Percentiles rank a stretch among this genome's conserved stretches.
Evolutionary conservation across 1,284 basidiomycete genomes (phyloP).

Genomic region (Sphagnurus paluster): DNA sequence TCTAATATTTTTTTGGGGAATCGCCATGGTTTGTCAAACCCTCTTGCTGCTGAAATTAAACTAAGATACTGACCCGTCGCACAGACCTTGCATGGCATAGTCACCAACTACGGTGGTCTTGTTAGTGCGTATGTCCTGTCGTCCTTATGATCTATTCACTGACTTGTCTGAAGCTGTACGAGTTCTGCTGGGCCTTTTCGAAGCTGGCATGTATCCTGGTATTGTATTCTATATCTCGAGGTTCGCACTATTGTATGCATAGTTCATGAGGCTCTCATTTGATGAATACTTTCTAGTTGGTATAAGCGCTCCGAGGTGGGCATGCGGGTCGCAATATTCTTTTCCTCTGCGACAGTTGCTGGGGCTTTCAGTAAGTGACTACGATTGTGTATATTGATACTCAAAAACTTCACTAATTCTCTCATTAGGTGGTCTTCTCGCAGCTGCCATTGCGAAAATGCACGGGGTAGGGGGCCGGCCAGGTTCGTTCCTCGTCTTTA

Average conservation of each 20-base stretch:
- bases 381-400: neutral
- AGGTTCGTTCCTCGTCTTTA: constrained; percentile 26
- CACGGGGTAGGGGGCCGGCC: constrained; percentile 62
- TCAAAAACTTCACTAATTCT: neutral
- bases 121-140: constrained; percentile 35
- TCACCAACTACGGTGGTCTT: constrained; percentile 50
- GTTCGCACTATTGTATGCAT: too few species aligned
- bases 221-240: constrained; percentile 58
- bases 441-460: constrained; percentile 70
- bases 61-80: constrained; percentile 3
- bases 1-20: constrained; percentile 57
- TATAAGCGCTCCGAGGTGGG: constrained; percentile 64
- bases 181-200: constrained; percentile 49
- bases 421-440: constrained; percentile 52
- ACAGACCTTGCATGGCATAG: constrained; percentile 53
- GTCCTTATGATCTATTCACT: constrained; percentile 2
- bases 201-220: constrained; percentile 56
- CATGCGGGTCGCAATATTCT: constrained; percentile 60
- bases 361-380: constrained; percentile 61
- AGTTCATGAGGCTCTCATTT: constrained; percentile 6
- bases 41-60: neutral
- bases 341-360: constrained; percentile 67
- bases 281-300: constrained; percentile 38
- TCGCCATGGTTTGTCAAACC: constrained; percentile 50
- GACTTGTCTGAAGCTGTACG: constrained; percentile 39